Percentiles rank a stretch among this genome's conserved stretches.
Conservation (phyloP, 73 alveolate genomes). For the Stentor coeruleus region DNA sequence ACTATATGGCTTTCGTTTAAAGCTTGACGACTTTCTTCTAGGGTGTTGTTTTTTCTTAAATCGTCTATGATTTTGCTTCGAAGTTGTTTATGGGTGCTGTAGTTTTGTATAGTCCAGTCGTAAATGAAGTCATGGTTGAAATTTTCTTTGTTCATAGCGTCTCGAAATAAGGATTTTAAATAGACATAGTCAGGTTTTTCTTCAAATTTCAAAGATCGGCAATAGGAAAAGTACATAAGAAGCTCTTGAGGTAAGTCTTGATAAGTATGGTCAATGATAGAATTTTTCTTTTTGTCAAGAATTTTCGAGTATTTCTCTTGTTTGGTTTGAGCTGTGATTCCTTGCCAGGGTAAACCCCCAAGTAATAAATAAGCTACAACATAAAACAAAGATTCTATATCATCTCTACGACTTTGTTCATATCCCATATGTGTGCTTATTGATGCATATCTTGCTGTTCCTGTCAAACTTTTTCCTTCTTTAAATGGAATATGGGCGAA, state of each 20-base stretch:
- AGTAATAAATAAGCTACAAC: conserved; percentile 72
- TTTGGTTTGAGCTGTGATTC: conserved; percentile 64
- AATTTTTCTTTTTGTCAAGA: conserved; percentile 53
- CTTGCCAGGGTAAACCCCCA: conserved; percentile 89
- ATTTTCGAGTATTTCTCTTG: conserved; percentile 70
- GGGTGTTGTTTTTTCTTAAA: too few relatives aligned
- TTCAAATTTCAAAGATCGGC: conserved; percentile 64
- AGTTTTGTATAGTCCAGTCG: conserved; percentile 53
- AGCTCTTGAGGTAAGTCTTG: conserved; percentile 65
- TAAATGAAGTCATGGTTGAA: conserved; percentile 53
- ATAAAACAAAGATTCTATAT: conserved; percentile 75
- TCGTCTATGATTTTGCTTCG: too few relatives aligned
- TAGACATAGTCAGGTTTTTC: conserved; percentile 69
- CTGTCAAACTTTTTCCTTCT: conserved; percentile 68
- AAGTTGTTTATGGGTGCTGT: too few relatives aligned
- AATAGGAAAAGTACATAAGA: conserved; percentile 50
- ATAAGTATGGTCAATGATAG: conserved; percentile 66
- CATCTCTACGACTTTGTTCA: conserved; percentile 89
- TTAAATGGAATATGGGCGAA: conserved; percentile 43
- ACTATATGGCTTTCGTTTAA: too few relatives aligned
- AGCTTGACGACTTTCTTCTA: too few relatives aligned
- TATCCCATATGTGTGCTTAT: conserved; percentile 86
- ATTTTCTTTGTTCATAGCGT: conserved; percentile 27
- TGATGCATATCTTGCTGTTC: conserved; percentile 92
- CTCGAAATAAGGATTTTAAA: conserved; percentile 53